phyloP scores from a whole-genome alignment of 345 rosid genomes.

The Acer saccharum region DNA sequence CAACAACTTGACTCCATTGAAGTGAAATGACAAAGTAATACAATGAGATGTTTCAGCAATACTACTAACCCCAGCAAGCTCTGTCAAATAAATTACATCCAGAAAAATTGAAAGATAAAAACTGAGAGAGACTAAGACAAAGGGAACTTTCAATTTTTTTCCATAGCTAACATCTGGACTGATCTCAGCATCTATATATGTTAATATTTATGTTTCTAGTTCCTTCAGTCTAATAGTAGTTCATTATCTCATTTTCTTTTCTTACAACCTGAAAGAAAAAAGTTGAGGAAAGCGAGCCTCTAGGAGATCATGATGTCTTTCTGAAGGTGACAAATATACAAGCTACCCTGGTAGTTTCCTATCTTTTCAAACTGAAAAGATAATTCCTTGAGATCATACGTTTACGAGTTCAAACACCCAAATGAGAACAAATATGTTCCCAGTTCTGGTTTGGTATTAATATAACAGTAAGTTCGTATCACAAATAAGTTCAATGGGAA shows the following conservation, averaged over 20 bases:
- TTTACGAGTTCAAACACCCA: background rate
- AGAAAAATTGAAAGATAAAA: background rate
- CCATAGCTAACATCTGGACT: background rate
- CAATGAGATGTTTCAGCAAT: background rate
- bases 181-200: background rate
- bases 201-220: background rate
- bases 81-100: background rate
- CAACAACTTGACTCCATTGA: background rate
- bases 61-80: background rate
- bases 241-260: background rate
- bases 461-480: background rate
- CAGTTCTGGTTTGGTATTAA: background rate
- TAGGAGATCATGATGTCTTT: background rate
- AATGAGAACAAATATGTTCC: background rate
- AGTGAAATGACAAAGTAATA: background rate
- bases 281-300: background rate
- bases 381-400: too few species aligned
- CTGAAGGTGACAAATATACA: background rate
- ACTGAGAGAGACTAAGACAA: background rate
- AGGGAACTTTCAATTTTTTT: background rate
- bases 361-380: background rate
- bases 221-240: background rate
- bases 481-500: slow-evolving; percentile 6
- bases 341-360: background rate
- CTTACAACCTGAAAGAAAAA: background rate